Conservation (phyloP, 352 stramenopile genomes). For the Pythium periplocum region DNA sequence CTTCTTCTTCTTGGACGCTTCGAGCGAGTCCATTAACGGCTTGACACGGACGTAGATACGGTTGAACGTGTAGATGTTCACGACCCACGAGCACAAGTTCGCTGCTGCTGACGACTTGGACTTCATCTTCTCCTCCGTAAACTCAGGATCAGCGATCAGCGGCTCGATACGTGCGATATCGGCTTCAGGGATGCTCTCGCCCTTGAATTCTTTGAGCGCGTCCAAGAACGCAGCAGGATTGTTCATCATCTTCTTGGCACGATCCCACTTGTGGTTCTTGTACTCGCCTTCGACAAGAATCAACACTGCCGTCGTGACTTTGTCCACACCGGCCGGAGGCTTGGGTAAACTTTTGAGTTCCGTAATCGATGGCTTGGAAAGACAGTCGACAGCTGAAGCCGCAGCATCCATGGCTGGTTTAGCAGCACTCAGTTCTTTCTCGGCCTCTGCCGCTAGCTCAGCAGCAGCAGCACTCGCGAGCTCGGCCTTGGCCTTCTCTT, state of each 20-base stretch:
- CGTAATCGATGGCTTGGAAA: constrained; percentile 96
- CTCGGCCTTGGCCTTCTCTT: constrained; percentile 92
- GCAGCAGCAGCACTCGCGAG: constrained; percentile 89
- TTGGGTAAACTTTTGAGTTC: constrained; percentile 97
- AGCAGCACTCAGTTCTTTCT: constrained; percentile 93
- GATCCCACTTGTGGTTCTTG: constrained; percentile 98
- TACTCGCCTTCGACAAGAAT: constrained; percentile 98
- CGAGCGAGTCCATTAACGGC: constrained; percentile 96
- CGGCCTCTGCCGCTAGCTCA: constrained; percentile 91
- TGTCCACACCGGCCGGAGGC: constrained; percentile 92
- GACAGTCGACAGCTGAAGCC: constrained; percentile 91
- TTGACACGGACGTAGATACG: constrained; percentile 99
- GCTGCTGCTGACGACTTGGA: constrained; percentile 95
- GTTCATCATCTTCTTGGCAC: constrained; percentile 99
- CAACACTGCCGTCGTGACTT: constrained; percentile 94
- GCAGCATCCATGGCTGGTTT: constrained; percentile 97
- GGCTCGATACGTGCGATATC: constrained; percentile 91
- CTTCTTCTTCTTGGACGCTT: constrained; percentile 92
- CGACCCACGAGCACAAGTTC: constrained; percentile 97
- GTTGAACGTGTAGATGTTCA: constrained; percentile 98
- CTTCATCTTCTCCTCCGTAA: constrained; percentile 95
- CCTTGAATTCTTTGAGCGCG: constrained; percentile 89
- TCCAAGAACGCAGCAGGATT: constrained; percentile 96
- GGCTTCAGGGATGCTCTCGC: constrained; percentile 94
- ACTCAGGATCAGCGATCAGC: constrained; percentile 91